Evolutionary conservation across 176 grass and related monocot species (phyloP).

Genomic region (Canna indica): DNA sequence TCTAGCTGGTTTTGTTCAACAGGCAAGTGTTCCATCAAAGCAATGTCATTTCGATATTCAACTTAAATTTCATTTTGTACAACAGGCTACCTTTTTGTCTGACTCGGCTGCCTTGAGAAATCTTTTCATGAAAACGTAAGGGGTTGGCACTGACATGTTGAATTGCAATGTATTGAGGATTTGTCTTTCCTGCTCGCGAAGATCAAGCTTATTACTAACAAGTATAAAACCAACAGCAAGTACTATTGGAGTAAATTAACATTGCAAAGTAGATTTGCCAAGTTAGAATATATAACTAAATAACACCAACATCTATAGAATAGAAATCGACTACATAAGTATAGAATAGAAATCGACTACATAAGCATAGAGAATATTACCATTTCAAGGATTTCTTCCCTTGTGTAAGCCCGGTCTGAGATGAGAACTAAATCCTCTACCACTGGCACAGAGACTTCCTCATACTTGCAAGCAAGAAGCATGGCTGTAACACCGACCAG

Average conservation of each 20-base stretch:
- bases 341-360: not conserved
- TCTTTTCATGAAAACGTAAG: slow-evolving; percentile 82
- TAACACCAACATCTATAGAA: too few species aligned
- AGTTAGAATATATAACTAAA: not conserved
- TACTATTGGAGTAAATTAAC: too few species aligned
- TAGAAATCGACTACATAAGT: not conserved
- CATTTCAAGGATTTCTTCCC: slow-evolving; percentile 74
- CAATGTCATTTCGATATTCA: too few species aligned
- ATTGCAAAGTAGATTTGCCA: too few species aligned
- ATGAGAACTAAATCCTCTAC: slow-evolving; percentile 78
- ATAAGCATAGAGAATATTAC: slow-evolving; percentile 29
- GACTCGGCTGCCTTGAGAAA: slow-evolving; percentile 79
- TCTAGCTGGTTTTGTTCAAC: slow-evolving; percentile 42
- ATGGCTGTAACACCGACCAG: slow-evolving; percentile 81
- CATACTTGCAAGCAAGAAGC: slow-evolving; percentile 93
- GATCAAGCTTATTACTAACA: not conserved
- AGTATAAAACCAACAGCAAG: not conserved
- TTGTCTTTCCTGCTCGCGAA: slow-evolving; percentile 42
- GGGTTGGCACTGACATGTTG: slow-evolving; percentile 84
- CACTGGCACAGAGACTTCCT: slow-evolving; percentile 80
- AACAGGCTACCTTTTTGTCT: slow-evolving; percentile 48
- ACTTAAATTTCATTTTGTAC: too few species aligned
- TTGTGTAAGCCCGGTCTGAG: slow-evolving; percentile 61
- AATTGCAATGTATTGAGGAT: slow-evolving; percentile 61
- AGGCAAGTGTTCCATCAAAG: not conserved